phyloP scores from a whole-genome alignment of 2,329 filamentous ascomycete species.

The Domatiomyces catenatus region DNA sequence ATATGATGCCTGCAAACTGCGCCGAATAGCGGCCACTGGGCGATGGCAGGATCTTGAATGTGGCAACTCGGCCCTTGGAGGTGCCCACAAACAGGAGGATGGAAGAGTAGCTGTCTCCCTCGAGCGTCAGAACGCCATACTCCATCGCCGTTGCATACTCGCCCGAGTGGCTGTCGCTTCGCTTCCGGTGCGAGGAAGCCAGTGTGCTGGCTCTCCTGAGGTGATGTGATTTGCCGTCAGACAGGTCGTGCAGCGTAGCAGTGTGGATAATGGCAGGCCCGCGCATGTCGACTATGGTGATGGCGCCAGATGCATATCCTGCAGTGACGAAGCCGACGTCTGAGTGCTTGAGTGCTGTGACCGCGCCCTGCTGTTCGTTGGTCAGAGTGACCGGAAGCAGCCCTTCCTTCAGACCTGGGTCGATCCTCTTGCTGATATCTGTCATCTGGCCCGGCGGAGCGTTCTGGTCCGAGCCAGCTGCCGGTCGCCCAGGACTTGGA shows the following conservation, averaged over 20 bases:
- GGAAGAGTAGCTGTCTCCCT: constrained; percentile 89
- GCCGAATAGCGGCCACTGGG: constrained; percentile 54
- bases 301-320: constrained; percentile 66
- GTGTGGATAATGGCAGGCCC: constrained; percentile 74
- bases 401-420: constrained; percentile 61
- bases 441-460: constrained; percentile 55
- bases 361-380: constrained; percentile 65
- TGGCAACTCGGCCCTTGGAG: constrained; percentile 64
- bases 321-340: constrained; percentile 83
- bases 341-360: constrained; percentile 68
- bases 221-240: constrained; percentile 44
- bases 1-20: constrained; percentile 51
- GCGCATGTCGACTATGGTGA: constrained; percentile 74
- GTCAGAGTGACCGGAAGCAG: constrained; percentile 67
- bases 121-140: constrained; percentile 84
- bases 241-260: constrained; percentile 55
- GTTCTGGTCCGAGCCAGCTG: constrained; percentile 31
- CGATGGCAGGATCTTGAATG: constrained; percentile 76
- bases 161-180: constrained; percentile 33
- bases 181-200: constrained; percentile 12
- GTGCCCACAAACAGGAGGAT: constrained; percentile 88
- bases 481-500: constrained; percentile 45
- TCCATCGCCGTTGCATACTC: constrained; percentile 75
- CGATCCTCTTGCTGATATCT: constrained; percentile 57
- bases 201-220: constrained; percentile 60